These are phyloP conservation scores for Suillus brevipes DNA, from an alignment of 768 basidiomycete genomes.

Conservation along the genomic window DNA sequence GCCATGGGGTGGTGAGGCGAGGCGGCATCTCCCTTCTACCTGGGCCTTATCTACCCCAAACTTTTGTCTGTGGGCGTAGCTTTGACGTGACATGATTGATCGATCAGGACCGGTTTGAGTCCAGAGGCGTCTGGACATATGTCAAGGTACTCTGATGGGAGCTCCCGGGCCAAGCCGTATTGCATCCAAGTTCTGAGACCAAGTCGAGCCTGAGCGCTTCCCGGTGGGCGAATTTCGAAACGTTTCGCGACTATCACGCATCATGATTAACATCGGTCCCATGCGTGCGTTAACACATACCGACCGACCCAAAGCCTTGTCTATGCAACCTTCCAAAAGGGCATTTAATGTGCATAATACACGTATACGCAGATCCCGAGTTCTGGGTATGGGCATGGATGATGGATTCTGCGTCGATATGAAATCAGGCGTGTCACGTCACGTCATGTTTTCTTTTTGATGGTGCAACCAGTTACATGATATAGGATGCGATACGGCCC, in stretches of 20 bases:
- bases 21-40: neutral
- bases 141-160: too few species aligned
- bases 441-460: too few species aligned
- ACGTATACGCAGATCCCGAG: neutral
- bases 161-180: too few species aligned
- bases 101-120: neutral
- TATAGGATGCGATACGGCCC: neutral
- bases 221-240: too few species aligned
- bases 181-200: neutral
- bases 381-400: neutral
- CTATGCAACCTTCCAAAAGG: neutral
- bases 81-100: neutral
- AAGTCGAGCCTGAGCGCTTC: neutral
- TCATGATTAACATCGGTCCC: neutral
- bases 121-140: neutral
- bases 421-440: neutral
- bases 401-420: neutral
- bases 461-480: neutral
- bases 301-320: neutral
- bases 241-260: neutral
- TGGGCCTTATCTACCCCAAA: conserved; percentile 2
- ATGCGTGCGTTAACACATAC: neutral
- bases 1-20: neutral
- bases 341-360: neutral
- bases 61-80: neutral